These are phyloP conservation scores for Aspergillus quadrilineatus DNA, from an alignment of 2,329 filamentous ascomycete genomes.

Conservation along the genomic window DNA sequence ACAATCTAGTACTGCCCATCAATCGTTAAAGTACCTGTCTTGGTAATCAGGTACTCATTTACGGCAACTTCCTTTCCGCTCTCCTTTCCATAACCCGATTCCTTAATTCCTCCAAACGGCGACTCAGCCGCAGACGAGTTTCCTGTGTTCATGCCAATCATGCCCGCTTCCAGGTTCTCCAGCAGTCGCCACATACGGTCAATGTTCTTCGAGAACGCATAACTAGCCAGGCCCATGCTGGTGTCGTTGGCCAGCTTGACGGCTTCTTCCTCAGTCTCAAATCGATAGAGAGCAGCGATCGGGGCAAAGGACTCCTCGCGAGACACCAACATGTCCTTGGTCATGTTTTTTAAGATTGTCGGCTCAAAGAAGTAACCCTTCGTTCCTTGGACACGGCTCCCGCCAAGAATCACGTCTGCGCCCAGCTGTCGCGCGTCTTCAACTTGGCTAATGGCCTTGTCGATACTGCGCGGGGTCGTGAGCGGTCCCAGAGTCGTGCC, in stretches of 20 bases:
- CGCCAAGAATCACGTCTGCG: slow-evolving; percentile 63
- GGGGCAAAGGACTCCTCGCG: slow-evolving; percentile 67
- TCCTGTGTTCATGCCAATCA: slow-evolving; percentile 67
- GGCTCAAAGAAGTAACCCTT: slow-evolving; percentile 70
- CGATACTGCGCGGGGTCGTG: slow-evolving; percentile 56
- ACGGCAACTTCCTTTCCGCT: slow-evolving; percentile 66
- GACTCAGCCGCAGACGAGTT: slow-evolving; percentile 66
- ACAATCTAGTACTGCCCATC: slow-evolving; percentile 50
- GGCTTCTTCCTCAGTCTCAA: slow-evolving; percentile 65
- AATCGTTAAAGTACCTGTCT: slow-evolving; percentile 64
- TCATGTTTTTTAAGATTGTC: slow-evolving; percentile 62
- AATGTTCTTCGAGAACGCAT: slow-evolving; percentile 67
- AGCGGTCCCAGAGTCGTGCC: slow-evolving; percentile 61
- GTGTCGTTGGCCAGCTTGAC: slow-evolving; percentile 61
- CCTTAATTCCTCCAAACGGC: slow-evolving; percentile 68
- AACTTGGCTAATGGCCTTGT: slow-evolving; percentile 59
- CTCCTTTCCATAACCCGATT: slow-evolving; percentile 67
- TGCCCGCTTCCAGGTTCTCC: slow-evolving; percentile 67
- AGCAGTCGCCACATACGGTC: slow-evolving; percentile 65
- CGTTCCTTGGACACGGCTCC: slow-evolving; percentile 47
- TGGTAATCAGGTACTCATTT: slow-evolving; percentile 62
- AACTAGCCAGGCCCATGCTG: slow-evolving; percentile 65
- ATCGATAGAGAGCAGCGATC: slow-evolving; percentile 62
- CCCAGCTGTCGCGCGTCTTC: slow-evolving; percentile 64
- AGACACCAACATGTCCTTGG: slow-evolving; percentile 56